Evolutionary conservation across 192 early-diverging fungal species (phyloP).

Genomic region (Irineochytrium annulatum): DNA sequence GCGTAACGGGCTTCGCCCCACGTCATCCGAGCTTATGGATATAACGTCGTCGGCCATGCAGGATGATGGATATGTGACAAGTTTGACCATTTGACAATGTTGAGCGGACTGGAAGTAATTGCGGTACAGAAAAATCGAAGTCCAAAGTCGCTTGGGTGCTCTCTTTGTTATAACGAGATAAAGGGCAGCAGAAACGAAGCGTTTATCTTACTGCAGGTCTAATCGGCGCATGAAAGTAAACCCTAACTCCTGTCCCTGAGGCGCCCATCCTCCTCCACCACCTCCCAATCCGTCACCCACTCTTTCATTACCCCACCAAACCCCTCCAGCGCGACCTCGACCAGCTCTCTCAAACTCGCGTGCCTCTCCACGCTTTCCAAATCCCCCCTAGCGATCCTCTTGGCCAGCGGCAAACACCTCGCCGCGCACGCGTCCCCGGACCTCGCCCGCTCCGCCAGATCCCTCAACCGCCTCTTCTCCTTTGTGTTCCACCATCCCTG

Average conservation of each 20-base stretch:
- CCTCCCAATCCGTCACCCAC: slow-evolving; percentile 25
- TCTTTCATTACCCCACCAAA: slow-evolving; percentile 13
- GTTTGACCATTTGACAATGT: too few relatives aligned
- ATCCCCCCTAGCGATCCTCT: slow-evolving; percentile 20
- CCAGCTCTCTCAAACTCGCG: slow-evolving; percentile 3
- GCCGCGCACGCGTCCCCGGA: slow-evolving; percentile 1
- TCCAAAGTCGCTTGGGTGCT: too few relatives aligned
- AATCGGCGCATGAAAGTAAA: neutral
- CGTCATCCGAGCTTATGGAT: too few relatives aligned
- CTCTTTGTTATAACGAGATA: too few relatives aligned
- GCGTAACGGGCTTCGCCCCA: too few relatives aligned
- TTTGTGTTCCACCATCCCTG: slow-evolving; percentile 25
- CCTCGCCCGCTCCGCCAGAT: slow-evolving; percentile 5
- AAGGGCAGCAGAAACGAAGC: slow-evolving; percentile 1
- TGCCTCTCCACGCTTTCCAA: slow-evolving; percentile 17
- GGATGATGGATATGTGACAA: too few relatives aligned
- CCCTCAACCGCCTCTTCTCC: slow-evolving; percentile 13
- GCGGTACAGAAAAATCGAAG: too few relatives aligned
- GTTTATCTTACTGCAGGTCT: neutral
- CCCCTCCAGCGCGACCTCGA: slow-evolving; percentile 18
- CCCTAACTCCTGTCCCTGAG: neutral
- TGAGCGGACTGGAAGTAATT: too few relatives aligned
- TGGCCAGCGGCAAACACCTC: slow-evolving; percentile 15
- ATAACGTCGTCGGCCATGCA: too few relatives aligned
- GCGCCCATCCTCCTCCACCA: too few relatives aligned